phyloP scores from a whole-genome alignment of 2,329 filamentous ascomycete genomes.

The Sporothrix euskadiensis region DNA sequence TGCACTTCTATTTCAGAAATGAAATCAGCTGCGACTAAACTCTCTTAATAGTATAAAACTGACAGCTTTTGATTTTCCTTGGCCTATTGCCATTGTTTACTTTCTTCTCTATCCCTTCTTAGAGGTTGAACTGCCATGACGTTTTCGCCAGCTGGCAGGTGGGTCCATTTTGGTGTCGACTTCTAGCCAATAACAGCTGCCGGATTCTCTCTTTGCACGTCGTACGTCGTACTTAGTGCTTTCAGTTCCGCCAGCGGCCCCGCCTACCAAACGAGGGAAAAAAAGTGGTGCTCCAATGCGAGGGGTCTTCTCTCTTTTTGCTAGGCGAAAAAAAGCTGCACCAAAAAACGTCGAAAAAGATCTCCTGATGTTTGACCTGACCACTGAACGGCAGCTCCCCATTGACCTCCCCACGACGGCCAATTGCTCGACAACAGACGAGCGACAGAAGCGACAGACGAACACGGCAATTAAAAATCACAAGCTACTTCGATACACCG shows the following conservation, averaged over 20 bases:
- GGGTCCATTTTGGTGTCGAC: background rate
- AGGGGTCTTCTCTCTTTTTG: background rate
- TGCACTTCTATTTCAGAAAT: background rate
- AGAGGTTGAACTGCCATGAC: background rate
- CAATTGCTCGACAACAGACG: background rate
- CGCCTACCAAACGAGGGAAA: conserved; percentile 3
- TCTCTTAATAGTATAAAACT: background rate
- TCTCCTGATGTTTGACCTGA: conserved; percentile 19
- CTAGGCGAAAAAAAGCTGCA: conserved; percentile 14
- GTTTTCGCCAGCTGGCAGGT: conserved; percentile 15
- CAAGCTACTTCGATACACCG: background rate
- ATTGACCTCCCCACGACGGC: background rate
- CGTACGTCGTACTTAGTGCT: background rate
- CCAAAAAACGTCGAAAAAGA: conserved; percentile 10
- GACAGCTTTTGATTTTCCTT: background rate
- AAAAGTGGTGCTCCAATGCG: background rate
- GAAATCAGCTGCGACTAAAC: too few relatives aligned
- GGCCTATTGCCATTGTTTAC: background rate
- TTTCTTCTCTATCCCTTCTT: background rate
- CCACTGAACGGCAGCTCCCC: background rate
- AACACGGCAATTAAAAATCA: background rate
- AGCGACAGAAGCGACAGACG: background rate
- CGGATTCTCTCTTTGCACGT: background rate
- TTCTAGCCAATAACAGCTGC: background rate
- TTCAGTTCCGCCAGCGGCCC: background rate